phyloP scores from a whole-genome alignment of 495 filamentous ascomycete species.

The Staphylotrichum longicolle region DNA sequence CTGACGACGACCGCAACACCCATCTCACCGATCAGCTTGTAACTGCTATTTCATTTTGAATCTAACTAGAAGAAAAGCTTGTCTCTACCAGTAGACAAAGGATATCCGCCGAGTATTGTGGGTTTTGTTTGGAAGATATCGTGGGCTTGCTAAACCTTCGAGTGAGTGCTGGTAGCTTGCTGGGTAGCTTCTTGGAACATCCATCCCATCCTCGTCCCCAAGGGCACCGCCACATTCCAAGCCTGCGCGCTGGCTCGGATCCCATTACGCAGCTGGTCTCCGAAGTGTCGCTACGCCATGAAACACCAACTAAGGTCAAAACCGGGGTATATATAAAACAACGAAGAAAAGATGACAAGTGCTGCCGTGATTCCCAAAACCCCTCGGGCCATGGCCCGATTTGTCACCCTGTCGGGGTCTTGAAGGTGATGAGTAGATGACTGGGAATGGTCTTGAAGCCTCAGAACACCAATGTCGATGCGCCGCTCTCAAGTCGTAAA shows the following conservation, averaged over 20 bases:
- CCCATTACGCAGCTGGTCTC: not conserved
- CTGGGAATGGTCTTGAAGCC: too few relatives aligned
- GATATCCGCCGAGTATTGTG: conserved; percentile 11
- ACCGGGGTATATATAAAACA: conserved; percentile 46
- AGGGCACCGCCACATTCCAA: not conserved
- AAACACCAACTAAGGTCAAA: conserved; percentile 27
- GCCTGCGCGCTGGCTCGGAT: too few relatives aligned
- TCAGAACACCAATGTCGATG: too few relatives aligned
- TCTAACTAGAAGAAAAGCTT: conserved; percentile 11
- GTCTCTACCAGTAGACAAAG: conserved; percentile 14
- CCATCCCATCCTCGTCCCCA: not conserved
- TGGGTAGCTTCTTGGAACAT: not conserved
- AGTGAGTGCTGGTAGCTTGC: not conserved
- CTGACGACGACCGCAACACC: not conserved
- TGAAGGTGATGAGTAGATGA: too few relatives aligned
- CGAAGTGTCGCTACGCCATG: conserved; percentile 17
- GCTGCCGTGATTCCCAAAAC: not conserved
- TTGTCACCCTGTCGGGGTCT: too few relatives aligned
- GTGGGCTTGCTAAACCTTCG: not conserved
- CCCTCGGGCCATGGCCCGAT: too few relatives aligned
- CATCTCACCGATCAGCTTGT: not conserved
- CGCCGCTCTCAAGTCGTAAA: too few relatives aligned
- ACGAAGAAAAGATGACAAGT: conserved; percentile 33
- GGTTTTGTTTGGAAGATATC: conserved; percentile 1
- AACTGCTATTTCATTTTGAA: not conserved